A percentile compares a stretch with the other conserved stretches of the same genome.
Evolutionary conservation across 441 rosid species (phyloP).

Genomic region (Jatropha multifida): DNA sequence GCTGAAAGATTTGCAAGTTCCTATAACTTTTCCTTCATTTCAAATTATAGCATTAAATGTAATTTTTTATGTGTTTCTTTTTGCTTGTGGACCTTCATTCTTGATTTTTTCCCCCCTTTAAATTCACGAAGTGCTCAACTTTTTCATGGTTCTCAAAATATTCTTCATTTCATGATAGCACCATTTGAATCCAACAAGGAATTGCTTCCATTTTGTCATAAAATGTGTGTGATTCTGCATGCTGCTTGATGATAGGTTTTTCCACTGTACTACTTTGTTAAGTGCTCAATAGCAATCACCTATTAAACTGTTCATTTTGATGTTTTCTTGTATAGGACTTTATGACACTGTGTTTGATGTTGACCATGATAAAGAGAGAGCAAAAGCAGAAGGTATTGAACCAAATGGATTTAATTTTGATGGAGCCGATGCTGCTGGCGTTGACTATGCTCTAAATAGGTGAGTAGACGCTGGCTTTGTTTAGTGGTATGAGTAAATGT

Average conservation of each 20-base stretch:
- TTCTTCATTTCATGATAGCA: too few relatives aligned
- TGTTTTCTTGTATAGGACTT: constrained; percentile 53
- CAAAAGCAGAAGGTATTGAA: constrained; percentile 76
- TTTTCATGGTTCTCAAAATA: too few relatives aligned
- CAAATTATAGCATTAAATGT: neutral
- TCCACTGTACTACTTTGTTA: neutral
- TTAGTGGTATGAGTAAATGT: neutral
- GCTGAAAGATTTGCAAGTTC: neutral
- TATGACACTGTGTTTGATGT: constrained; percentile 94
- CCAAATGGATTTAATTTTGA: constrained; percentile 92
- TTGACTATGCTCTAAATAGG: constrained; percentile 91
- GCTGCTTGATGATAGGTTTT: too few relatives aligned
- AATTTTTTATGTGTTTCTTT: neutral
- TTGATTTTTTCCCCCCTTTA: neutral
- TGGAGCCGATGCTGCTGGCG: constrained; percentile 81
- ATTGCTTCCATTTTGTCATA: constrained; percentile 2
- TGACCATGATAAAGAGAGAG: constrained; percentile 86
- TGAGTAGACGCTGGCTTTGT: constrained; percentile 22
- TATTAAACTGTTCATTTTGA: constrained; percentile 21
- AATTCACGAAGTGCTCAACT: neutral
- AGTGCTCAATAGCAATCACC: neutral
- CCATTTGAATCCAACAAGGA: neutral
- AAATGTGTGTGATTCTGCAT: neutral
- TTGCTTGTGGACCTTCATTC: neutral
- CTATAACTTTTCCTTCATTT: neutral